Base-by-base conservation (phyloP, 2,329 filamentous ascomycete genomes). In the Xylariaceae sp. region DNA sequence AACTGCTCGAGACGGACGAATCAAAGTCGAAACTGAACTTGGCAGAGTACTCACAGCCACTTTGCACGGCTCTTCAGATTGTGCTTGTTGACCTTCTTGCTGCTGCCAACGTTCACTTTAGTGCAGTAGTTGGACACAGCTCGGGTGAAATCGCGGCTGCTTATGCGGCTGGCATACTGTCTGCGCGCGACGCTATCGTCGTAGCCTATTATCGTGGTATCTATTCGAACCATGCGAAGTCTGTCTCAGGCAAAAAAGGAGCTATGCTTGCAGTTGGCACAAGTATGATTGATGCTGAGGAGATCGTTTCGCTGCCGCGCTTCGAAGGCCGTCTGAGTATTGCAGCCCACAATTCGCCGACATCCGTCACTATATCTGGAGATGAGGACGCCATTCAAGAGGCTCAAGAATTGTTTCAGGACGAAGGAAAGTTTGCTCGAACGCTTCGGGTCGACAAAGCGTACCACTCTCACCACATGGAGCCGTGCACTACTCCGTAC, bases 191-290 rank as follows among this genome's bases (percentile, higher is more conserved):
- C 24, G 33, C 47, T 7, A 29, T 40, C 12, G 4, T 4, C 9
- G 21, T 51, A 26, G 77, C 79, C 0, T 81, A 79, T 60, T 77
- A 77, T 49, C 76, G 80, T 0, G 79, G 79, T 0, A 62, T 74
- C 11, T 65, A 68, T 41, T 62, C 70, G 12, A 62, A 63, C 2
- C 51, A 62, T 6, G 65, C 65, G 12, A n/a, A 8, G 7, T 14
- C 39, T 12, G 45, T 24, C 9, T 31, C 28, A 6, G 28, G 6
- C 7, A 8, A 21, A 3, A 33, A 28, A 3, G 80, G 80, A 1
- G 72, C 69, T 1, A 84, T 85, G 82, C 63, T 83, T 45, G 80
- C 80, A 0, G 77, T 76, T 1, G 78, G 75, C 0, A 70, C 74
- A 1, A 66, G 68, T 0, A 53, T 67, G 3, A 71, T 75, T 4